These are phyloP conservation scores for Hyaloscypha bicolor DNA, from an alignment of 495 filamentous ascomycete species.

Conservation along the genomic window DNA sequence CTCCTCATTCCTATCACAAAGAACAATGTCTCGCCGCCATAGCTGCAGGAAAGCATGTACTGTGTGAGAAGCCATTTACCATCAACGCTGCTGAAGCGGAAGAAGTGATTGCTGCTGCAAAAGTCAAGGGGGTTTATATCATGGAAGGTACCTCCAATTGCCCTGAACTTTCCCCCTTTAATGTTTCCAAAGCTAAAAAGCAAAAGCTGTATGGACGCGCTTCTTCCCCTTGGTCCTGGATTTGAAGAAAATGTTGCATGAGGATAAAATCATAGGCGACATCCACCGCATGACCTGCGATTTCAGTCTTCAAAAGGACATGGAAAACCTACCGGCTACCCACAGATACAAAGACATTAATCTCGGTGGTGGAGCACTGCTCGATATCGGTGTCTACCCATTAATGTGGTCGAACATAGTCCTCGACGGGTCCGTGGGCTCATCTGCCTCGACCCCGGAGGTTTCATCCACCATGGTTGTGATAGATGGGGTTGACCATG, in stretches of 20 bases:
- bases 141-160: constrained; percentile 33
- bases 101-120: constrained; percentile 44
- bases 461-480: not conserved
- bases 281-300: constrained; percentile 66
- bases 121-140: constrained; percentile 44
- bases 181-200: not conserved
- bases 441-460: constrained; percentile 8
- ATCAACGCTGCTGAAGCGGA: constrained; percentile 41
- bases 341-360: constrained; percentile 53
- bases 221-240: constrained; percentile 69
- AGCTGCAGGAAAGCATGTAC: constrained; percentile 49
- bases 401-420: constrained; percentile 75
- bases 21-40: constrained; percentile 45
- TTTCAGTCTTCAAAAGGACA: constrained; percentile 36
- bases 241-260: constrained; percentile 57
- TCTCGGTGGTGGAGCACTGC: constrained; percentile 67
- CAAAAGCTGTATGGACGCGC: constrained; percentile 67
- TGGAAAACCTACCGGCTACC: constrained; percentile 12
- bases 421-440: constrained; percentile 48
- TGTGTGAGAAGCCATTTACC: constrained; percentile 49
- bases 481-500: not conserved
- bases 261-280: constrained; percentile 60
- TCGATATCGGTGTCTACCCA: constrained; percentile 75
- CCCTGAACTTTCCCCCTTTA: not conserved
- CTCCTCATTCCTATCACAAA: constrained; percentile 47